These are phyloP conservation scores for Paraconiothyrium brasiliense DNA, from an alignment of 2,329 filamentous ascomycete genomes.

Conservation along the genomic window DNA sequence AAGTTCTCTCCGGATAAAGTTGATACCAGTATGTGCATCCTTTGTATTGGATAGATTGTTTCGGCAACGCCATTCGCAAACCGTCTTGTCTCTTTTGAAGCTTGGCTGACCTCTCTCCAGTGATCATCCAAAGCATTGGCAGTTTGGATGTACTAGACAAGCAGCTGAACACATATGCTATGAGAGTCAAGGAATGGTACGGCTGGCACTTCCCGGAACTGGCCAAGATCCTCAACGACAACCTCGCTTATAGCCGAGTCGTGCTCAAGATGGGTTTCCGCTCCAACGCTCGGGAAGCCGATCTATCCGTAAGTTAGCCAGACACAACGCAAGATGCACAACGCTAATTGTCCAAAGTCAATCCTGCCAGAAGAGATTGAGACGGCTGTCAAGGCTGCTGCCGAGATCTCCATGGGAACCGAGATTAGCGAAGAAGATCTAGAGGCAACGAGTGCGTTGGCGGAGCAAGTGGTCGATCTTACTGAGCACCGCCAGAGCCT, in stretches of 20 bases:
- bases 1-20: slow-evolving; percentile 99
- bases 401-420: slow-evolving; percentile 97
- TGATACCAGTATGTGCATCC: slow-evolving; percentile 70
- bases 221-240: slow-evolving; percentile 91
- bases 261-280: slow-evolving; percentile 91
- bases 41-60: not conserved
- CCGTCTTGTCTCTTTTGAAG: not conserved
- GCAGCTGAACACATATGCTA: slow-evolving; percentile 97
- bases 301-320: slow-evolving; percentile 66
- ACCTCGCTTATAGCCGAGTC: slow-evolving; percentile 73
- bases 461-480: slow-evolving; percentile 91
- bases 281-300: slow-evolving; percentile 75
- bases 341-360: slow-evolving; percentile 48
- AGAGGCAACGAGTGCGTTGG: slow-evolving; percentile 89
- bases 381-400: slow-evolving; percentile 87
- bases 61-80: not conserved
- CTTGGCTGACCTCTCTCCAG: not conserved
- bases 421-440: slow-evolving; percentile 94
- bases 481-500: slow-evolving; percentile 84
- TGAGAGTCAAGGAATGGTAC: slow-evolving; percentile 99
- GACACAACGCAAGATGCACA: not conserved
- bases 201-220: slow-evolving; percentile 99
- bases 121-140: slow-evolving; percentile 96
- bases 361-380: slow-evolving; percentile 97
- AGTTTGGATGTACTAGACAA: slow-evolving; percentile 96